These are phyloP conservation scores for Willaertia magna DNA, from an alignment of 208 protist species.

Conservation along the genomic window DNA sequence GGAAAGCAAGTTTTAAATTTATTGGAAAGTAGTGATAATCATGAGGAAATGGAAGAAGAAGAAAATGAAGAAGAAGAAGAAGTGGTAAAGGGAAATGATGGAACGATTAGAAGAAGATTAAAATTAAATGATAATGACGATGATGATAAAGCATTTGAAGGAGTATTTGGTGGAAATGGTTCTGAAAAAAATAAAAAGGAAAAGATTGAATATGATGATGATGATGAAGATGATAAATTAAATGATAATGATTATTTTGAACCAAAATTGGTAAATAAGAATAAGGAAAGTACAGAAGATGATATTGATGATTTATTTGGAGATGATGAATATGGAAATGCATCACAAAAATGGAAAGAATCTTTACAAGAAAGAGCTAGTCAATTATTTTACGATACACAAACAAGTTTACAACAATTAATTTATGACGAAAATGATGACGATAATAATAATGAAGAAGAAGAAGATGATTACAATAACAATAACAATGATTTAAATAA, in stretches of 20 bases:
- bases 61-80: conserved; percentile 30
- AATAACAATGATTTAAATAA: conserved; percentile 32
- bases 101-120: conserved; percentile 17
- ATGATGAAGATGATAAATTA: conserved; percentile 42
- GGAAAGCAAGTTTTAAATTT: not conserved
- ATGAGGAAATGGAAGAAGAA: conserved; percentile 44
- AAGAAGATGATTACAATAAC: conserved; percentile 21
- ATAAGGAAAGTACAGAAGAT: conserved; percentile 29
- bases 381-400: not conserved
- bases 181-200: conserved; percentile 15
- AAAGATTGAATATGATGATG: conserved; percentile 34
- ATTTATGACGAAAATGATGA: conserved; percentile 22
- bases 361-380: conserved; percentile 12
- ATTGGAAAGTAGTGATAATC: conserved; percentile 40
- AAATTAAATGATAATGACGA: conserved; percentile 28
- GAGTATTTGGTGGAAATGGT: conserved; percentile 24
- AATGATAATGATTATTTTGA: conserved; percentile 23
- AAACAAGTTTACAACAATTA: not conserved
- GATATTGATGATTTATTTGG: not conserved
- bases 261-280: not conserved
- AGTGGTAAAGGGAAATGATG: conserved; percentile 36
- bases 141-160: conserved; percentile 40
- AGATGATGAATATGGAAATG: not conserved
- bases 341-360: conserved; percentile 26
- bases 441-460: conserved; percentile 20